Evolutionary conservation across 768 basidiomycete species (phyloP), one percentile per base, ranked within the genome.

Genomic region (Lactarius vividus): DNA sequence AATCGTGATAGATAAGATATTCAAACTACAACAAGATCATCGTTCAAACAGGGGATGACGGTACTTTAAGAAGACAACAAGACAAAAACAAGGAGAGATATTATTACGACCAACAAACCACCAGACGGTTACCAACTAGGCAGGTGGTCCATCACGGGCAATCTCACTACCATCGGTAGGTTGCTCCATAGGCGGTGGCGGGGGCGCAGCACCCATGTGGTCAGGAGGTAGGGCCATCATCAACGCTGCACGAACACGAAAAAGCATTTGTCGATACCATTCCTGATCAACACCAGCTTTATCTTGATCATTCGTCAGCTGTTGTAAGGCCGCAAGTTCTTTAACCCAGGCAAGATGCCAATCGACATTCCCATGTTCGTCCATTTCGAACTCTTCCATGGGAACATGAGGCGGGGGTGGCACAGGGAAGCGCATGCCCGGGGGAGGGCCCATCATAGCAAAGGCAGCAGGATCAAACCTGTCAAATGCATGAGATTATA

Each of bases 251-350:
- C 92, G 81, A 52, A 93, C 85, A n/a, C 89, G 85, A 72, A 90
- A 81, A 10, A 92, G 73, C 91, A 94, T 93, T 84, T 90, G 88
- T 68, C 88, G 79, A 71, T 87, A 94, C 92, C 92, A 94, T 68
- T 94, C 92, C 54, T 85, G 86, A 59, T 91, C 90, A 3, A 83
- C 88, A 35, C 88, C 88, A 23, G 85, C 85, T 76, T 92, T 92
- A 74, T 94, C 90, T 73, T 93, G 92, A 71, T 93, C 88, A 10
- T 77, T 82, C 0, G 92, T 89, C n/a, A 92, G 78, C 69, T 88
- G 86, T 72, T 89, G 87, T 63, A 94, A 78, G 72, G 85, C 85
- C 10, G 82, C 82, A 57, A 94, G 82, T 77, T 94, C 92, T 74
- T 93, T 93, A 63, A 88, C 77, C 88, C 92, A 89, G 55, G 88